Evolutionary conservation across 306 rosid species (phyloP), one percentile per base, ranked within the genome.

Genomic region (Gastrolobium bilobum): DNA sequence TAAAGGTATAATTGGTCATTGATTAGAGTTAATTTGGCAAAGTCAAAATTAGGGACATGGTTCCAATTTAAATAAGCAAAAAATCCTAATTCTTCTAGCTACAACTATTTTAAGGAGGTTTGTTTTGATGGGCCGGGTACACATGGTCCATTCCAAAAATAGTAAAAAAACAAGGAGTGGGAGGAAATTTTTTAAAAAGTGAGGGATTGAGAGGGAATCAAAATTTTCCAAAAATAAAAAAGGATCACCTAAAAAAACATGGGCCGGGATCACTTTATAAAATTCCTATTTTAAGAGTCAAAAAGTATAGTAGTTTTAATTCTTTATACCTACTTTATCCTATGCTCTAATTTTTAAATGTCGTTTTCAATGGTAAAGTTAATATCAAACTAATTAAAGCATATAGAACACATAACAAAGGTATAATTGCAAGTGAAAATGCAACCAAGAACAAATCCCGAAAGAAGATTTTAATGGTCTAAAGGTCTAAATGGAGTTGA

Each of bases 391-490:
- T 31, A 57, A 29, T n/a, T 31, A 29, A 57, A 59, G 0, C 15
- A 31, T 33, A 59, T 0, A 26, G 13, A 48, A 48, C 29, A 33
- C 53, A 47, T 33, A 13, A 33, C 13, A 29, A 8, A 7, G 7
- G 40, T 35, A 35, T 11, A 58, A 61, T 66, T 43, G 43, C 58
- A 30, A 13, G 43, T 30, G 1, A 47, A 44, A 69, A 69, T 31
- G 56, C n/a, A 26, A 33, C 10, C n/a, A 33, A 7, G 44, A 68
- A 47, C 59, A 13, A 68, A 31, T 34, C 43, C 7, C 34, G 38
- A 47, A 10, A 14, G 13, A 70, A 52, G 61, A 68, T 69, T 50
- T 3, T 7, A 47, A 50, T 51, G 40, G 37, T 68, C n/a, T 68
- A 50, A 1, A n/a, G 53, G 40, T 13, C 4, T 8, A 29, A 57